Percentiles rank a stretch among this genome's conserved stretches.
phyloP scores from a whole-genome alignment of 148 eudicot species.

The Diospyros kaki region DNA sequence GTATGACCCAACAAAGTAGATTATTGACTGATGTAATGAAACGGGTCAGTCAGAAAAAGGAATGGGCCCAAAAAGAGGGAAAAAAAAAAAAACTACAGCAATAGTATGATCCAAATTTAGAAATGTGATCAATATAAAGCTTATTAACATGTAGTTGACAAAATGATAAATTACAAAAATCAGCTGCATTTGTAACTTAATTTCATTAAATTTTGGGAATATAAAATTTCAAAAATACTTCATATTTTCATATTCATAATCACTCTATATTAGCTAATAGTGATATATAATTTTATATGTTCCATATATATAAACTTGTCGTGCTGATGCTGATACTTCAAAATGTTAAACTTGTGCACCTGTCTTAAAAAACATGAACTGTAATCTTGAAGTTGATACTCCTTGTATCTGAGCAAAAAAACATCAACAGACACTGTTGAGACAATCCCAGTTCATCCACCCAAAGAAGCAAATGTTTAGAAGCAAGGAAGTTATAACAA shows the following conservation, averaged over 20 bases:
- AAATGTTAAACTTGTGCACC: conserved; percentile 26
- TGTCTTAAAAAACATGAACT: conserved; percentile 81
- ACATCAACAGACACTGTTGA: conserved; percentile 1
- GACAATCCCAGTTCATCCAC: background rate
- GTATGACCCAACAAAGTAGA: conserved; percentile 90
- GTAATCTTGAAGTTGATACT: conserved; percentile 85
- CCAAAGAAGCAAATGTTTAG: background rate
- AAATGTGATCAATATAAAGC: too few relatives aligned
- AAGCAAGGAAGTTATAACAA: background rate
- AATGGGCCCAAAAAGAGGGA: background rate
- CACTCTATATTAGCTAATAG: background rate
- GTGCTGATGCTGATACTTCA: background rate
- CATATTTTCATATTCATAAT: background rate
- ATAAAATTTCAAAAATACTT: too few relatives aligned
- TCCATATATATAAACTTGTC: too few relatives aligned
- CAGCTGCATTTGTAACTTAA: too few relatives aligned
- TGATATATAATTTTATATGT: background rate
- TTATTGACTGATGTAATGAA: conserved; percentile 41
- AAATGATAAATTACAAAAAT: too few relatives aligned
- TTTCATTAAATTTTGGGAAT: too few relatives aligned
- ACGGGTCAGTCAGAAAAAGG: background rate
- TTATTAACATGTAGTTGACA: too few relatives aligned
- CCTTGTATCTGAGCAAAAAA: conserved; percentile 62
- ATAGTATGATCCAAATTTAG: too few relatives aligned
- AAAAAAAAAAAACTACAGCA: background rate